Percentiles rank a stretch among this genome's conserved stretches.
Evolutionary conservation across 768 basidiomycete genomes (phyloP).

Genomic region (Termitomyces sp.): DNA sequence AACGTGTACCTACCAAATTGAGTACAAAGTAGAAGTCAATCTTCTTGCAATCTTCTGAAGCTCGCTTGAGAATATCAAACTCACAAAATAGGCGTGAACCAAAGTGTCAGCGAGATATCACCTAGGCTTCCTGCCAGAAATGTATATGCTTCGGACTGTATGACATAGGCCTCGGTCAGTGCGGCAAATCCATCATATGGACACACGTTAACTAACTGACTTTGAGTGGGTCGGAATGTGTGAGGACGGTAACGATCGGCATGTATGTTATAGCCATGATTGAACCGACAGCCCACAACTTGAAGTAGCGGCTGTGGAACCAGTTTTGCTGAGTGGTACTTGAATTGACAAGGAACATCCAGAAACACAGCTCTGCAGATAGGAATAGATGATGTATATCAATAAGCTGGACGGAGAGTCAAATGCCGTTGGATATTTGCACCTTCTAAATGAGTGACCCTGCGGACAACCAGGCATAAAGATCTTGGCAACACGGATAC

Average conservation of each 20-base stretch:
- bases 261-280: no score
- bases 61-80: slow-evolving; percentile 20
- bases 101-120: slow-evolving; percentile 58
- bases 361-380: slow-evolving; percentile 72
- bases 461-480: slow-evolving; percentile 21
- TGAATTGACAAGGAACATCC: slow-evolving; percentile 77
- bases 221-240: no score
- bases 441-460: slow-evolving; percentile 82
- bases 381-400: background rate
- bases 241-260: no score
- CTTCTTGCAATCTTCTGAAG: slow-evolving; percentile 10
- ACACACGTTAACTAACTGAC: slow-evolving; percentile 22
- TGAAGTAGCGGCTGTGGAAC: slow-evolving; percentile 75
- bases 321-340: slow-evolving; percentile 65
- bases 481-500: background rate
- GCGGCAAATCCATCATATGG: background rate
- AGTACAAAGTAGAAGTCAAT: no score
- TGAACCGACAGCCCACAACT: no score
- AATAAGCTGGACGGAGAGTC: background rate
- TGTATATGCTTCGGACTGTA: slow-evolving; percentile 66
- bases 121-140: slow-evolving; percentile 38
- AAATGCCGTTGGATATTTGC: slow-evolving; percentile 4
- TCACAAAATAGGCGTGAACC: slow-evolving; percentile 69
- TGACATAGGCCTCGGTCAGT: slow-evolving; percentile 3
- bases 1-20: slow-evolving; percentile 62